phyloP scores from a whole-genome alignment of 768 basidiomycete species.

The Lactifluus pinguis region DNA sequence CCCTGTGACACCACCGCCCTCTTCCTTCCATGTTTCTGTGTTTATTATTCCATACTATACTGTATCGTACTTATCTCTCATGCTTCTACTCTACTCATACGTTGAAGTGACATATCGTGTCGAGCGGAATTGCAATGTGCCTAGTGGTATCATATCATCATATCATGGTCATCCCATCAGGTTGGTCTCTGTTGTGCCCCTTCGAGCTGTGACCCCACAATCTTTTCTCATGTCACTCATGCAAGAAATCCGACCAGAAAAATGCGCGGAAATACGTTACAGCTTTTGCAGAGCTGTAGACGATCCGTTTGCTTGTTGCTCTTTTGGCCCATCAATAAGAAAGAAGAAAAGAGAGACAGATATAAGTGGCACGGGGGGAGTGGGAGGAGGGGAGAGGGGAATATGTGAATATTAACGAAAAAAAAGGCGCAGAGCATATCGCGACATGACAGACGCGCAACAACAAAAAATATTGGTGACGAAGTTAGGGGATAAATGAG shows the following conservation, averaged over 20 bases:
- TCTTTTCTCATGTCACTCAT: not conserved
- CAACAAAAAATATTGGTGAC: not conserved
- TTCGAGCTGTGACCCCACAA: not conserved
- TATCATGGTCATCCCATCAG: too few relatives aligned
- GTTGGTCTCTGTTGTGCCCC: not conserved
- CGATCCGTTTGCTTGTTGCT: constrained; percentile 6
- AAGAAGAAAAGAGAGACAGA: too few relatives aligned
- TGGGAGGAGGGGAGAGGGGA: not conserved
- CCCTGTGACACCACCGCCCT: not conserved
- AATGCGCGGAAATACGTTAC: constrained; percentile 4
- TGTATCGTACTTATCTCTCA: not conserved
- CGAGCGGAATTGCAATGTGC: not conserved
- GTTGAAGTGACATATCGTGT: not conserved
- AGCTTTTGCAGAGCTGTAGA: constrained; percentile 4
- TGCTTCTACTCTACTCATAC: not conserved
- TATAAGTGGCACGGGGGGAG: not conserved
- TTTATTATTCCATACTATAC: too few relatives aligned
- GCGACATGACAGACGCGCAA: not conserved
- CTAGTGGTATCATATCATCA: too few relatives aligned
- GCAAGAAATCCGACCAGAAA: not conserved
- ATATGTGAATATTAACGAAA: constrained; percentile 1
- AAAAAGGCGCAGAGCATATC: not conserved
- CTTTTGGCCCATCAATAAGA: constrained; percentile 6
- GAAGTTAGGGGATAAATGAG: constrained; percentile 12
- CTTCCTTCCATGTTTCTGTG: too few relatives aligned